Base-by-base conservation (phyloP, 108 stramenopile genomes). In the Cyclotella baltica region DNA sequence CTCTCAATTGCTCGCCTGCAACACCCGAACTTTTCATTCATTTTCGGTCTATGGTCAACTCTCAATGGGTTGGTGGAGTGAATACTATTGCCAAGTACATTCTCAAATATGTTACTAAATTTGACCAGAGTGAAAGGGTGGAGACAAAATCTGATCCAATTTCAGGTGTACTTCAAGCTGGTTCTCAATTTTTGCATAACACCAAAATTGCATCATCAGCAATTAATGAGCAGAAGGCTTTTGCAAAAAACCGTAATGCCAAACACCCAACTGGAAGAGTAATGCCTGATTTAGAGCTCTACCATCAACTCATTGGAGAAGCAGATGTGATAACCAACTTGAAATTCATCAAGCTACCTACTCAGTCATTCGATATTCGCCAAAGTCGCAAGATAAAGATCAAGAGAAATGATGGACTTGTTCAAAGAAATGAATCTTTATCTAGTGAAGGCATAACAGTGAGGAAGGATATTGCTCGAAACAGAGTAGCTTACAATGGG, bases 61-160 rank as follows among this genome's bases (percentile, higher is more conserved):
- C 23, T 55, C 73, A 75, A 30, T 23, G 48, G 13, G 5, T 65
- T 15, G 22, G 20, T 30, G 35, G 30, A 25, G 63, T 50, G 15
- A 75, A 75, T 33, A 34, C 33, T 18, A 37, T 72, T 25, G 70
- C 47, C 25, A 72, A 72, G 56, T 72, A 72, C 37, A 27, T 72
- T 13, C 25, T 38, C 2, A 43, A 43, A 13, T 43, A 43, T 43
- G 40, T 43, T 11, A 11, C 10, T 13, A 59, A 72, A 33, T 20
- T 72, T 38, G 70, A 72, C 30, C 25, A 58, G 15, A 55, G 56
- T 15, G 56, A 72, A 27, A 25, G 55, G 56, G n/a, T 30, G 15
- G 36, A 38, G 9, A 35, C 63, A 18, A 63, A 47, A 22, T 47
- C 50, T 4, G 51, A 63, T 27, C 33, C 62, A 51, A 43, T 64